Base-by-base conservation (phyloP, 495 filamentous ascomycete species). In the Lophiostoma macrostomum region DNA sequence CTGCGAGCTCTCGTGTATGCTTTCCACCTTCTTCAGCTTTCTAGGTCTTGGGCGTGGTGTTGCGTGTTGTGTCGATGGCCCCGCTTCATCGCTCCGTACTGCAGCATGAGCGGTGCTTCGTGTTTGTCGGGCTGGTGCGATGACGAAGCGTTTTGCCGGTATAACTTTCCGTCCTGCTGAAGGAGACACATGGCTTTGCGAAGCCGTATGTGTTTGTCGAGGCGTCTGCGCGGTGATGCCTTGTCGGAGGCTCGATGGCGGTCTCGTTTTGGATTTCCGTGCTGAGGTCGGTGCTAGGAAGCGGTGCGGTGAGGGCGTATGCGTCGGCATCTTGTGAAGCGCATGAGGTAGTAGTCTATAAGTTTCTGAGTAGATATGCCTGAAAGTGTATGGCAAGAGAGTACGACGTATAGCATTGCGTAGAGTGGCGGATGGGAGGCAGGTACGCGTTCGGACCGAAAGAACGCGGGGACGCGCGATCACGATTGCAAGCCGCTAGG, bases 281-380 rank as follows among this genome's bases (percentile, higher is more conserved):
- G 29, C 12, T 4, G 37, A 34, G 32, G 28, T 44, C 3, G 55
- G 39, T 1, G 55, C 22, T 22, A 58, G 20, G 56, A 60, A 60
- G 50, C 56, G 56, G 30, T 54, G 56, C 7, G 56, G 56, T 27
- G 56, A 60, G 41, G 56, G 56, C 1, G 41, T 60, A 14, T 37
- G 37, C 1, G 41, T 16, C 4, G 56, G 37, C 56, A 60, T 60
- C 23, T 18, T 22, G 36, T 20, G 24, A 22, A 16, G 19, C 7
- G 19, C 50, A 42, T 40, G 20, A 25, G 27, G n/a, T n/a, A n/a
- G n/a, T n/a, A n/a, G n/a, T n/a, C n/a, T n/a, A n/a, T n/a, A n/a
- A n/a, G n/a, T n/a, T n/a, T n/a, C n/a, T n/a, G n/a, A n/a, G n/a
- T n/a, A n/a, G n/a, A n/a, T n/a, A n/a, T n/a, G n/a, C n/a, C n/a